These are phyloP conservation scores for Lecanicillium sp. DNA, from an alignment of 2,329 filamentous ascomycete species.

Conservation along the genomic window DNA sequence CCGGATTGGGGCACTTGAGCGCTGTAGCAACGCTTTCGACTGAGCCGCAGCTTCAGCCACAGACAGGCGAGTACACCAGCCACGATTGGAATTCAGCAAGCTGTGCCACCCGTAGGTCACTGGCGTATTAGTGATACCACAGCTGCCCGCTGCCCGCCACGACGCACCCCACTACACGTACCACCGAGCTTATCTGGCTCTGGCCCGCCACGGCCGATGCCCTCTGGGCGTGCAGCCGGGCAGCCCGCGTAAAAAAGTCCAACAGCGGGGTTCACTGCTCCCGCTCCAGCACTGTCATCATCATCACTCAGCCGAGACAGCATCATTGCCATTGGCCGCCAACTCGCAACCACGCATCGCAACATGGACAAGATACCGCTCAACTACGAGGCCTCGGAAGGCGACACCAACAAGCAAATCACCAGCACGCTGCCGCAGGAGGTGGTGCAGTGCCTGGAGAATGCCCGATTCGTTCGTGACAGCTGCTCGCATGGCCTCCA, in stretches of 20 bases:
- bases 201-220: too few relatives aligned
- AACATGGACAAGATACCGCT: slow-evolving; percentile 59
- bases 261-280: slow-evolving; percentile 6
- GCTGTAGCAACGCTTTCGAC: too few relatives aligned
- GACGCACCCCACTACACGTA: too few relatives aligned
- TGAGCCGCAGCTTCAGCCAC: too few relatives aligned
- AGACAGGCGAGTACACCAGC: too few relatives aligned
- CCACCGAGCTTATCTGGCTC: too few relatives aligned
- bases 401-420: slow-evolving; percentile 63
- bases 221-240: too few relatives aligned
- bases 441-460: slow-evolving; percentile 85
- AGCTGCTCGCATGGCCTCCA: slow-evolving; percentile 14
- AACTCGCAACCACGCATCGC: slow-evolving; percentile 1
- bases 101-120: too few relatives aligned
- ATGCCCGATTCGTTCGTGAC: slow-evolving; percentile 78
- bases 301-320: neutral
- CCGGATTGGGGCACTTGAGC: slow-evolving; percentile 8
- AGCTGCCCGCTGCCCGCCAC: too few relatives aligned
- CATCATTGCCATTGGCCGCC: neutral
- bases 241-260: too few relatives aligned
- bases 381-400: slow-evolving; percentile 69
- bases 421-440: slow-evolving; percentile 70
- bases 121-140: too few relatives aligned
- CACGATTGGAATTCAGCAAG: too few relatives aligned
- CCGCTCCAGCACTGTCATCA: neutral